These are phyloP conservation scores for Trifolium repens DNA, from an alignment of 306 rosid species.

Conservation along the genomic window DNA sequence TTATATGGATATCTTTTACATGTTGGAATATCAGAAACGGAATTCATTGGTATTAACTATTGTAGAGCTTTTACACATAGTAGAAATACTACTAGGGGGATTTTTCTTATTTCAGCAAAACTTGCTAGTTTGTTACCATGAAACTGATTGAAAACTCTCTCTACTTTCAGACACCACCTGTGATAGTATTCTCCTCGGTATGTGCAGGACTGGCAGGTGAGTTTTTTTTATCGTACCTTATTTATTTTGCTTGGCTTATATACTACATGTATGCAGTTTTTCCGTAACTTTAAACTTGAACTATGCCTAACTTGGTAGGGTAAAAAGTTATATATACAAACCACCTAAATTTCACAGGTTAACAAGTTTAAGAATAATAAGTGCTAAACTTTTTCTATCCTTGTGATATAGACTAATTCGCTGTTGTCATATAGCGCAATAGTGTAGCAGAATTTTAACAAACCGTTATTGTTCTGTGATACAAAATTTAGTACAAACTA, in stretches of 20 bases:
- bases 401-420: background rate
- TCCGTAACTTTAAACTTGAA: conserved; percentile 1
- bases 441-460: background rate
- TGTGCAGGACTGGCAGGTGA: conserved; percentile 91
- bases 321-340: background rate
- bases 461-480: background rate
- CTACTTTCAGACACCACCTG: conserved; percentile 87
- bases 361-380: background rate
- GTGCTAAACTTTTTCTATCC: background rate
- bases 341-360: background rate
- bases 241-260: conserved; percentile 29
- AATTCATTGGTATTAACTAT: conserved; percentile 24
- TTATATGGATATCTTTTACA: conserved; percentile 20
- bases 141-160: conserved; percentile 33
- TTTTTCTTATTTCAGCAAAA: conserved; percentile 8
- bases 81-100: conserved; percentile 8
- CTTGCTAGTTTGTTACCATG: conserved; percentile 27
- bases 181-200: conserved; percentile 86
- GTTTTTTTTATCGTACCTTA: conserved; percentile 12
- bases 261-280: background rate
- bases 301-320: conserved; percentile 9
- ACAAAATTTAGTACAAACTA: background rate
- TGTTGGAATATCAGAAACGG: conserved; percentile 14
- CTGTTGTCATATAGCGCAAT: background rate
- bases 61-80: conserved; percentile 17